A percentile compares a stretch with the other conserved stretches of the same genome.
phyloP scores from a whole-genome alignment of 2,329 filamentous ascomycete species.

The Verticillium nonalfalfae region DNA sequence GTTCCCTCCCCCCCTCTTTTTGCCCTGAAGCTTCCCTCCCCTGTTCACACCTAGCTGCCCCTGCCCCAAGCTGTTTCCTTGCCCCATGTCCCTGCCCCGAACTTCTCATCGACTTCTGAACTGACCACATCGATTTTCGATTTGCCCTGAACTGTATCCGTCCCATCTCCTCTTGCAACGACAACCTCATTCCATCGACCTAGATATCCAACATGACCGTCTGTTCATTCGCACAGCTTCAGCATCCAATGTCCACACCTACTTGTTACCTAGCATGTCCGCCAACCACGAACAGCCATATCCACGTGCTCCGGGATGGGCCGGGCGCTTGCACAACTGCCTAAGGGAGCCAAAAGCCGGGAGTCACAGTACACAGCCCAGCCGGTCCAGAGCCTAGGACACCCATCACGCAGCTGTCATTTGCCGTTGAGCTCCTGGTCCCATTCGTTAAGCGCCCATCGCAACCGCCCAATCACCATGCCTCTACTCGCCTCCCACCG shows the following conservation, averaged over 20 bases:
- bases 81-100: neutral
- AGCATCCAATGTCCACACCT: neutral
- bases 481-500: constrained; percentile 1
- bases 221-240: neutral
- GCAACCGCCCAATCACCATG: constrained; percentile 10
- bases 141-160: neutral
- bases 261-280: neutral
- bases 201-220: neutral
- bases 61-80: neutral
- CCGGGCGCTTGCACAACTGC: neutral
- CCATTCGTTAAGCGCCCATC: constrained; percentile 12
- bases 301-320: neutral
- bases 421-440: neutral
- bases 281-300: neutral
- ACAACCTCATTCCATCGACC: neutral
- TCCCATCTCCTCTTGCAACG: neutral
- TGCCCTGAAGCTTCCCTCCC: neutral
- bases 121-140: neutral
- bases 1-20: no score
- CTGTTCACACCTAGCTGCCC: neutral
- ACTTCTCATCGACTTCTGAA: neutral
- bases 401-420: neutral
- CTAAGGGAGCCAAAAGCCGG: neutral
- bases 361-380: neutral
- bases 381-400: neutral